Conservation (phyloP, 768 basidiomycete genomes). For the Macrolepiota dolichaula region DNA sequence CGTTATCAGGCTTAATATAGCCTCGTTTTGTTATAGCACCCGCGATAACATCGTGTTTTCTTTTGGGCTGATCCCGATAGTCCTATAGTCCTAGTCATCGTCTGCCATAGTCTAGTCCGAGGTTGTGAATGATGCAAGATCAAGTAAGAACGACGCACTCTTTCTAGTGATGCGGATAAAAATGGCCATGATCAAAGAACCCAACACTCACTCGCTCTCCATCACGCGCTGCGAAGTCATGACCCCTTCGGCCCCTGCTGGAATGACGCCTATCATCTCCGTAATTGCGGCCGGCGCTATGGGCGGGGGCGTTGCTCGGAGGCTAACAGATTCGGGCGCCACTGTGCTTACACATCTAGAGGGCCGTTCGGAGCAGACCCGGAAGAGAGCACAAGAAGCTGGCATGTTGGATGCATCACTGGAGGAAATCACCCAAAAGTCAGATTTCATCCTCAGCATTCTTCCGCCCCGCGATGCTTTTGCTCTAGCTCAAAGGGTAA, state of each 20-base stretch:
- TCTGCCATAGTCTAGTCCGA: no score
- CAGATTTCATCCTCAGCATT: conserved; percentile 52
- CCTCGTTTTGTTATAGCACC: not conserved
- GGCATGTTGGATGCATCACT: conserved; percentile 40
- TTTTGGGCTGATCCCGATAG: not conserved
- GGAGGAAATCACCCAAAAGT: conserved; percentile 25
- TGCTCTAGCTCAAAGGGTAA: conserved; percentile 38
- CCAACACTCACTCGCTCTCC: not conserved
- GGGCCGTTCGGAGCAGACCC: conserved; percentile 49
- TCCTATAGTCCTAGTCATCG: not conserved
- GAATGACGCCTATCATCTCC: conserved; percentile 28
- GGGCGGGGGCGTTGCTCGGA: conserved; percentile 54
- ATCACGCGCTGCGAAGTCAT: not conserved
- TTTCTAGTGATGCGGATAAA: not conserved
- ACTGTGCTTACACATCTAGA: conserved; percentile 54
- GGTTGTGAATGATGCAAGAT: not conserved
- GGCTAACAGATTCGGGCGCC: conserved; percentile 42
- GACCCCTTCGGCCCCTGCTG: not conserved
- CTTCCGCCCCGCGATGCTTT: conserved; percentile 54
- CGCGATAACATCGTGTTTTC: not conserved
- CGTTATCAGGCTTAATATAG: not conserved
- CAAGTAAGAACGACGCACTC: not conserved
- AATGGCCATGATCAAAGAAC: not conserved
- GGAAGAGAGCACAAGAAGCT: conserved; percentile 44
- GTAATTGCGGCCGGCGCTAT: conserved; percentile 57